Percentiles rank a stretch among this genome's conserved stretches.
These are phyloP conservation scores for Ophiostoma quercus DNA, from an alignment of 2,329 filamentous ascomycete species.

Conservation along the genomic window DNA sequence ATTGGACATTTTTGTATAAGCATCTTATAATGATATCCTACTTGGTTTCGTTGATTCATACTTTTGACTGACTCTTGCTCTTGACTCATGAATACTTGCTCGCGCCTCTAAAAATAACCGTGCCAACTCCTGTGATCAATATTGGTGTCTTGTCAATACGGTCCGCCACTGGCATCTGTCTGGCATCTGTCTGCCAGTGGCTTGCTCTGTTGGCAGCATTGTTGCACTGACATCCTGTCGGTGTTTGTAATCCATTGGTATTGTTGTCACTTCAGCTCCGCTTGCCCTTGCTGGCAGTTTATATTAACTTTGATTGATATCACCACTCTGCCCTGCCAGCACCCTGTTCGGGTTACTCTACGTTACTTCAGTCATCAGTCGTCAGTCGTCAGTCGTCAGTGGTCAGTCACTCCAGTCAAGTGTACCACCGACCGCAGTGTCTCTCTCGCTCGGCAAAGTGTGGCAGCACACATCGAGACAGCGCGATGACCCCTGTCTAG, in stretches of 20 bases:
- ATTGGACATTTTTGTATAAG: neutral
- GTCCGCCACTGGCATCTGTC: neutral
- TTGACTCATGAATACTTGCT: neutral
- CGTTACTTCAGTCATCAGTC: neutral
- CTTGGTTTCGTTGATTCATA: neutral
- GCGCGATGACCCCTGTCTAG: neutral
- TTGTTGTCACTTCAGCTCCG: neutral
- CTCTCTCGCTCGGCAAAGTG: conserved; percentile 12
- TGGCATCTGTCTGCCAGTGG: neutral
- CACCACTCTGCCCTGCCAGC: neutral
- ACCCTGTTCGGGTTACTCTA: neutral
- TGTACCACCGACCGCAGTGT: neutral
- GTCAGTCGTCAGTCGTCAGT: no score
- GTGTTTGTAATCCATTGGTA: neutral
- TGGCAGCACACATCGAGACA: neutral
- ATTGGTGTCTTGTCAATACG: neutral
- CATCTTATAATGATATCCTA: conserved; percentile 11
- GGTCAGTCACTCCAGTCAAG: no score
- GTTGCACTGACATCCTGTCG: neutral
- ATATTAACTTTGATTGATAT: neutral
- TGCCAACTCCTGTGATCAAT: neutral
- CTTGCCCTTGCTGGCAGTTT: neutral
- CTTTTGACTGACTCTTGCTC: neutral
- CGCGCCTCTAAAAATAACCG: conserved; percentile 6
- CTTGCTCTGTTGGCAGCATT: neutral